Conservation (phyloP, 2,329 filamentous ascomycete species). For the Ophiostoma perfectum region DNA sequence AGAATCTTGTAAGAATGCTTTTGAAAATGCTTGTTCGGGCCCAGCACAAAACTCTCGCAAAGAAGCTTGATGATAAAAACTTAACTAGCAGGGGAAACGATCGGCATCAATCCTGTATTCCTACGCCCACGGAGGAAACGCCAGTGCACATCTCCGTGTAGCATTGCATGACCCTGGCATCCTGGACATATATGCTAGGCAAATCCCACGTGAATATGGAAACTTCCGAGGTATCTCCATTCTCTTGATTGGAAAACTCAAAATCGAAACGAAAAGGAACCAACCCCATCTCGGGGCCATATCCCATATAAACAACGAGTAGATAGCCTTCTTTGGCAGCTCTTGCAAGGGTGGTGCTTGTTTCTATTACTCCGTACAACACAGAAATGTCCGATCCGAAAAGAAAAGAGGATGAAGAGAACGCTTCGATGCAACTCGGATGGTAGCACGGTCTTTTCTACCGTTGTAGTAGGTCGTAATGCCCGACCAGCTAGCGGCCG, state of each 20-base stretch:
- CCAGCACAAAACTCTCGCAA: neutral
- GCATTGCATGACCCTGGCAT: neutral
- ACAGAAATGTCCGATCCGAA: too few relatives aligned
- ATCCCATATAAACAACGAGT: too few relatives aligned
- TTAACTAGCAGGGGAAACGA: neutral
- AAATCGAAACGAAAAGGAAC: too few relatives aligned
- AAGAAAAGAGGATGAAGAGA: neutral
- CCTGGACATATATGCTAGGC: too few relatives aligned
- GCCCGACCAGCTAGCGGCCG: neutral
- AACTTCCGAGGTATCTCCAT: neutral
- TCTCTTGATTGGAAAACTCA: neutral
- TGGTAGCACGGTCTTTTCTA: neutral
- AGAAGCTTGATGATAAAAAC: neutral
- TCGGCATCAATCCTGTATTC: neutral
- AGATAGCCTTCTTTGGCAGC: too few relatives aligned
- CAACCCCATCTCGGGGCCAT: too few relatives aligned
- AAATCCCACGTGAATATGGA: neutral
- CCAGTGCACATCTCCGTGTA: neutral
- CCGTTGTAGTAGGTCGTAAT: neutral
- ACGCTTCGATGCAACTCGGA: neutral
- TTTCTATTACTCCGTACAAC: too few relatives aligned
- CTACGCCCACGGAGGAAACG: neutral
- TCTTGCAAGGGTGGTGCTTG: too few relatives aligned
- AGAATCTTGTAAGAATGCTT: too few relatives aligned
- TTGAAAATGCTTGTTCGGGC: too few relatives aligned